Conservation (phyloP, 2,329 filamentous ascomycete species). For the Metarhizium humberi region DNA sequence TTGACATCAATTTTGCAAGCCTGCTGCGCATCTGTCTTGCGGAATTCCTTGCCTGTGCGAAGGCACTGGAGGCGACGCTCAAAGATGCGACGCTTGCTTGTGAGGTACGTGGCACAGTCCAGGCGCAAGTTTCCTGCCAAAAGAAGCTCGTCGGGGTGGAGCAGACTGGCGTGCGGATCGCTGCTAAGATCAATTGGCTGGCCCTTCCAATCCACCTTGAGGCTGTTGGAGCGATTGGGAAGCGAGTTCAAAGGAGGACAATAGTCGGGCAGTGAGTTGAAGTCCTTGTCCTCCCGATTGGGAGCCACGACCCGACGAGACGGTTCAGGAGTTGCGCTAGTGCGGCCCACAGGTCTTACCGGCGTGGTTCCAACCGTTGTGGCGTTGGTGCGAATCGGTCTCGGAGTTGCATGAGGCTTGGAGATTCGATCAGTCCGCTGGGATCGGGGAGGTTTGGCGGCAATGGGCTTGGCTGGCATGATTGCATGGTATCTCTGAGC, state of each 20-base stretch:
- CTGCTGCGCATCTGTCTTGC: constrained; percentile 91
- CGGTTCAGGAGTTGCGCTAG: constrained; percentile 40
- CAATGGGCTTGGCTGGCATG: constrained; percentile 31
- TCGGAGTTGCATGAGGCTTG: constrained; percentile 25
- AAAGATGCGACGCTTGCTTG: constrained; percentile 90
- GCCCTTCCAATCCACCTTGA: constrained; percentile 86
- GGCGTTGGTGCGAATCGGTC: constrained; percentile 25
- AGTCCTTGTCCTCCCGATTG: constrained; percentile 77
- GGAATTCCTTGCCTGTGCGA: constrained; percentile 68
- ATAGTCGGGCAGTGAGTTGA: constrained; percentile 59
- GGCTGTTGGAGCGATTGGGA: constrained; percentile 54
- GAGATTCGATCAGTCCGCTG: constrained; percentile 24
- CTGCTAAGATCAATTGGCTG: constrained; percentile 64
- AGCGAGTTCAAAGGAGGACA: constrained; percentile 62
- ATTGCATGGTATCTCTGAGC: constrained; percentile 29
- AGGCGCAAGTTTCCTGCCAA: constrained; percentile 74
- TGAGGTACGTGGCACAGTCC: constrained; percentile 80
- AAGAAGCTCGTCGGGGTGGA: constrained; percentile 69
- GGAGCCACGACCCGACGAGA: constrained; percentile 45
- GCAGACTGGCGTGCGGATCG: constrained; percentile 59
- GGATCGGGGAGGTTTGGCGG: constrained; percentile 17
- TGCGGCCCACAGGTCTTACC: constrained; percentile 21
- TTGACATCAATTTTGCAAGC: constrained; percentile 98
- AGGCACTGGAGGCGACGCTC: constrained; percentile 60
- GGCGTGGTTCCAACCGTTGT: constrained; percentile 10